Evolutionary conservation across 208 protist genomes (phyloP).

Genomic region (Novymonas esmeraldas): DNA sequence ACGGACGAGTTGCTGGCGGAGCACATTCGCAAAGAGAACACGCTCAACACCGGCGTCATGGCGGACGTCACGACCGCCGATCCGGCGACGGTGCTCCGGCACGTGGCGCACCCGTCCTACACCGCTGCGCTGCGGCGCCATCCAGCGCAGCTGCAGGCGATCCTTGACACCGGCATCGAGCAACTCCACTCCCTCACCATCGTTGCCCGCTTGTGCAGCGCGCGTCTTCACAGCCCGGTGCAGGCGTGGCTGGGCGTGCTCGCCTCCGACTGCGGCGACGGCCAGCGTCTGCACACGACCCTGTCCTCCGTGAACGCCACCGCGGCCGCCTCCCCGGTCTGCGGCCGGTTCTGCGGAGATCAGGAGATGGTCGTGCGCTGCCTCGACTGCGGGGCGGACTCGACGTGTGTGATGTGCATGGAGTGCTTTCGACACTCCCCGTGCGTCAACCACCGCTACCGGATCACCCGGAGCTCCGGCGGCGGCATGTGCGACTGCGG

Average conservation of each 20-base stretch:
- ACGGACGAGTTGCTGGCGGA: conserved; percentile 21
- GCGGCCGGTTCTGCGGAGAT: conserved; percentile 51
- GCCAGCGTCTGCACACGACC: conserved; percentile 8
- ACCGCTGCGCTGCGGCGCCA: conserved; percentile 37
- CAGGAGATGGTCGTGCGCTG: conserved; percentile 85
- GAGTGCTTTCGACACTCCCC: conserved; percentile 89
- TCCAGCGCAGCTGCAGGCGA: conserved; percentile 33
- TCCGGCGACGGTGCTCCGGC: conserved; percentile 27
- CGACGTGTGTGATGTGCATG: conserved; percentile 91
- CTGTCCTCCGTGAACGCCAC: conserved; percentile 19
- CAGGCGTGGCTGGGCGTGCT: conserved; percentile 44
- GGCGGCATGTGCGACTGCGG: conserved; percentile 95
- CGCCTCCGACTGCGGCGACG: conserved; percentile 14
- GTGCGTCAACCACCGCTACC: conserved; percentile 78
- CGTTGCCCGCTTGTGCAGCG: conserved; percentile 17
- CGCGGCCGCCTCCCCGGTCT: conserved; percentile 38
- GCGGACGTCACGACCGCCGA: conserved; percentile 21
- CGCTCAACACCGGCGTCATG: conserved; percentile 12
- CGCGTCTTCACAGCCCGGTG: conserved; percentile 34
- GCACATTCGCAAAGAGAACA: conserved; percentile 17
- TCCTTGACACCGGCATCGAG: conserved; percentile 47
- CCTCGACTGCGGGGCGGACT: conserved; percentile 85
- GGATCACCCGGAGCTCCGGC: conserved; percentile 61
- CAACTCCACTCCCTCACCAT: conserved; percentile 23
- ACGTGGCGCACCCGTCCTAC: conserved; percentile 32